Evolutionary conservation across 257 asterid species (phyloP).

Genomic region (Lithospermum erythrorhizon): DNA sequence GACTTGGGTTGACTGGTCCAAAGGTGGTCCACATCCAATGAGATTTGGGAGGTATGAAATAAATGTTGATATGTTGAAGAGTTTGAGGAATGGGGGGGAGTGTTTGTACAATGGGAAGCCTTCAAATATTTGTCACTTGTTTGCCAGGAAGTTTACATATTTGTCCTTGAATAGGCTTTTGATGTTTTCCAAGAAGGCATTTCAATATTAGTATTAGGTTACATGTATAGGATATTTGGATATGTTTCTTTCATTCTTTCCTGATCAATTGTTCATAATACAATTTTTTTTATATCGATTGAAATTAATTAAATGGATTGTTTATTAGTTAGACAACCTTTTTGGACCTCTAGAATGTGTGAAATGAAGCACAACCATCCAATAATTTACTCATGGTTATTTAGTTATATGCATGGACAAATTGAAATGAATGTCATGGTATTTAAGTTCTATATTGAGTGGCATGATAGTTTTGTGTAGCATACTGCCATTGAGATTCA

Average conservation of each 20-base stretch:
- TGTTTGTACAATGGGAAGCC: conserved; percentile 48
- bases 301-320: too few species aligned
- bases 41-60: conserved; percentile 30
- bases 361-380: too few species aligned
- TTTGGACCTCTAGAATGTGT: too few species aligned
- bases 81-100: conserved; percentile 23
- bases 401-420: too few species aligned
- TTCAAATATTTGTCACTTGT: conserved; percentile 42
- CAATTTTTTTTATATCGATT: too few species aligned
- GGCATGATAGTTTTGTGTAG: too few species aligned
- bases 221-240: neutral
- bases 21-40: conserved; percentile 67
- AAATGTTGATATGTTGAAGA: conserved; percentile 26
- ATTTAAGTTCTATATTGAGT: too few species aligned
- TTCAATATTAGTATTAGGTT: conserved; percentile 20
- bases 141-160: conserved; percentile 62
- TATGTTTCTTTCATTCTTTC: neutral
- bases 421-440: too few species aligned
- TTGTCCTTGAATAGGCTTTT: conserved; percentile 41
- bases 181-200: conserved; percentile 38
- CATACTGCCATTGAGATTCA: too few species aligned
- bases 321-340: too few species aligned
- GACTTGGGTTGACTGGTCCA: conserved; percentile 90
- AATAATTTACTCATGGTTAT: too few species aligned
- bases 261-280: too few species aligned